Evolutionary conservation across 805 yeast species (phyloP), one percentile per base, ranked within the genome.

Genomic region (Saturnispora dispora): DNA sequence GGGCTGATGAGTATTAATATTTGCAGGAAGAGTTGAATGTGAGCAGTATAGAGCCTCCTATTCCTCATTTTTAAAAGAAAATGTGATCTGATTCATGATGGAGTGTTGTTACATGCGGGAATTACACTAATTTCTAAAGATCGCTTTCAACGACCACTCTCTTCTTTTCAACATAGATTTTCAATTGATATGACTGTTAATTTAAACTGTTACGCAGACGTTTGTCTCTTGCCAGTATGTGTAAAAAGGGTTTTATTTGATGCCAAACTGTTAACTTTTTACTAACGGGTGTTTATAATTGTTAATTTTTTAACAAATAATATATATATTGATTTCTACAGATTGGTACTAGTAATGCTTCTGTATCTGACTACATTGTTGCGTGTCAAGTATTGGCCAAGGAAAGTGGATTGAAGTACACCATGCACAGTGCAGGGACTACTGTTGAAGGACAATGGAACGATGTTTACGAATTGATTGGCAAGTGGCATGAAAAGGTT

Each of bases 381-480:
- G 72, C 76, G 45, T 81, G 85, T 40, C 91, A 88, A 55, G 70
- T 75, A 27, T 65, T 79, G 50, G 81, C 88, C 25, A 73, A 83
- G 52, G 73, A 73, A 23, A 78, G 85, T 30, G 82, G 78, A 3
- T 69, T 88, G 50, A 73, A 81, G 47, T 80, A 83, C 55, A 80
- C 86, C 1, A 70, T 88, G 53, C 96, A 88, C 67, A 84, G 95
- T 58, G 96, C 96, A 2, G 96, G 96, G 3, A 88, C 96, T 6
- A 88, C 96, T 2, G 56, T 64, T 52, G 85, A 85, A 60, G 96
- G 96, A 1, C 89, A 88, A n/a, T 89, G 96, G 96, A 80, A 81
- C 60, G 89, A 85, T 51, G 96, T 89, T 1, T 83, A 82, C 80
- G 78, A 74, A 33, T 68, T 87, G 49, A 83, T 88, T 59, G 96